These are phyloP conservation scores for Auriculariales sp. DNA, from an alignment of 768 basidiomycete genomes.

Conservation along the genomic window DNA sequence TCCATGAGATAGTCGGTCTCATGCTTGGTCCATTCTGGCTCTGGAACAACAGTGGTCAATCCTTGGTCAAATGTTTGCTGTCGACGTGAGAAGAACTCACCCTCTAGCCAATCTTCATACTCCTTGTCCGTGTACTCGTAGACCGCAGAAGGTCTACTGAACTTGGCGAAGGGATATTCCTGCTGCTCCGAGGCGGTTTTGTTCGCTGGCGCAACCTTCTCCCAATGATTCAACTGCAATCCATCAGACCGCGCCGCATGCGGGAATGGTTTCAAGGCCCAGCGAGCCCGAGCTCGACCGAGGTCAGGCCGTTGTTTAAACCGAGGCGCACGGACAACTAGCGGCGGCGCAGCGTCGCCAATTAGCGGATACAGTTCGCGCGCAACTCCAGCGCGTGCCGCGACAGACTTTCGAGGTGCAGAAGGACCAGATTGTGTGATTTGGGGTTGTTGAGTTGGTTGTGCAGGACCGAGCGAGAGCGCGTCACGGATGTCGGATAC, in stretches of 20 bases:
- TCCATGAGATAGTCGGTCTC: constrained; percentile 89
- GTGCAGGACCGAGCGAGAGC: constrained; percentile 47
- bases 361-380: constrained; percentile 89
- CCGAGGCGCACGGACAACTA: constrained; percentile 66
- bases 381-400: constrained; percentile 55
- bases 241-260: constrained; percentile 56
- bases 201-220: constrained; percentile 39
- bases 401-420: constrained; percentile 28
- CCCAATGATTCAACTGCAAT: constrained; percentile 75
- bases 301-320: constrained; percentile 79
- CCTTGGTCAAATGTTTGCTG: neutral
- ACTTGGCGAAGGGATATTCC: constrained; percentile 77
- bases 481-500: constrained; percentile 78
- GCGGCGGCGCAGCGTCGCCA: constrained; percentile 79
- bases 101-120: constrained; percentile 66
- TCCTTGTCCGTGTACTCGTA: constrained; percentile 78
- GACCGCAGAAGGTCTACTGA: constrained; percentile 50
- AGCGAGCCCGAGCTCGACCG: constrained; percentile 23
- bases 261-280: constrained; percentile 65
- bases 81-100: constrained; percentile 21
- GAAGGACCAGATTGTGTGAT: constrained; percentile 24
- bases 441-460: constrained; percentile 8
- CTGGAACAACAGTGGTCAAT: constrained; percentile 21
- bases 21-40: constrained; percentile 78
- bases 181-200: neutral